Conservation (phyloP, 2,329 filamentous ascomycete genomes). For the Penicillium frequentans region DNA sequence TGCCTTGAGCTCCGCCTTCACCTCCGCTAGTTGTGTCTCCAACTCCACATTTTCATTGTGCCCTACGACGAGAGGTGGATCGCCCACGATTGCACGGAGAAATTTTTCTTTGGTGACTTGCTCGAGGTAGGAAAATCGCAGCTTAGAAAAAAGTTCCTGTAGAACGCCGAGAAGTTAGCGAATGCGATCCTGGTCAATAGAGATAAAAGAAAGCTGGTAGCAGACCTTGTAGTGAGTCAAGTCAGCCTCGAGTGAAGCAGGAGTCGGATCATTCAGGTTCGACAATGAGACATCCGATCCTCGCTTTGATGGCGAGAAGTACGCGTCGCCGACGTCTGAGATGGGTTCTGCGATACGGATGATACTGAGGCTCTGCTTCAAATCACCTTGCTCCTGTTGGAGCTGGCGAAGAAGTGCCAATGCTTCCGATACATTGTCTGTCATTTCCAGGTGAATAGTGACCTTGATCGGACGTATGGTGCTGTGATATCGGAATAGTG, state of each 20-base stretch:
- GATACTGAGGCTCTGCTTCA: constrained; percentile 60
- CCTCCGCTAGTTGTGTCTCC: constrained; percentile 66
- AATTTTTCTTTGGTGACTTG: constrained; percentile 99
- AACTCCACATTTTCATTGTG: constrained; percentile 78
- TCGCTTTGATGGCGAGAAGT: constrained; percentile 48
- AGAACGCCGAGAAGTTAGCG: neutral
- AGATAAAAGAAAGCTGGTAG: neutral
- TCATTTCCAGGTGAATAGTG: constrained; percentile 9
- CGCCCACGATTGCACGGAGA: constrained; percentile 85
- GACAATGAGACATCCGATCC: constrained; percentile 76
- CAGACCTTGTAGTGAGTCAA: constrained; percentile 77
- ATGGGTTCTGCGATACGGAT: constrained; percentile 76
- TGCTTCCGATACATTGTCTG: constrained; percentile 22
- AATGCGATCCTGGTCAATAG: neutral
- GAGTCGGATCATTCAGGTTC: constrained; percentile 66
- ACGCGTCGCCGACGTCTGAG: constrained; percentile 38
- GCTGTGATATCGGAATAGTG: neutral
- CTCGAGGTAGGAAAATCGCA: constrained; percentile 96
- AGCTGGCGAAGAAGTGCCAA: constrained; percentile 50
- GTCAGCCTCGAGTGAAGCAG: constrained; percentile 77
- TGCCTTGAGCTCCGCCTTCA: constrained; percentile 74
- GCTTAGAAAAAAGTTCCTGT: constrained; percentile 86
- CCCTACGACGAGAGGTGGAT: constrained; percentile 82
- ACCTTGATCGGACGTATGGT: neutral
- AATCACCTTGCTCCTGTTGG: constrained; percentile 49